Base-by-base conservation (phyloP, 495 filamentous ascomycete genomes). In the Articulospora tetracladia region DNA sequence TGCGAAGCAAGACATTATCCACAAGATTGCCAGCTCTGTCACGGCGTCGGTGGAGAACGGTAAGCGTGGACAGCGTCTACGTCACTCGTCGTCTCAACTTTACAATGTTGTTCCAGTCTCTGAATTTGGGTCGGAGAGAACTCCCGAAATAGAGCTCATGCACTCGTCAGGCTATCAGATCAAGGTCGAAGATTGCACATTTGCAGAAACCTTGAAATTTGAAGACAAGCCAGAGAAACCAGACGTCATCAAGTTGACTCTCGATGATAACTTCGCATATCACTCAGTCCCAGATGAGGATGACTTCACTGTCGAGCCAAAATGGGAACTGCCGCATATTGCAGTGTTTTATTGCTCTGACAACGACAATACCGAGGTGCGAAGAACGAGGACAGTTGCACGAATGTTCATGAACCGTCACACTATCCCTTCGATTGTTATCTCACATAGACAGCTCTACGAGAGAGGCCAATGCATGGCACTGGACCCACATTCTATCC, bases 91-190 rank as follows among this genome's bases (percentile, higher is more conserved):
- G 55, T 86, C 84, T 28, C 78, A 81, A 55, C 51, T 79, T 17
- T 92, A 86, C 71, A 90, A 88, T 72, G 84, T 92, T 61, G 83
- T 92, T 46, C 88, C 88, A 27, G 76, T 86, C 61, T 86, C 88
- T 0, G 86, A 84, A 0, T 91, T 89, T 69, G 87, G 87, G 13
- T 77, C 83, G 22, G 76, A 80, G 19, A 80, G 80, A 54, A 79
- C 77, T 61, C 86, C 87, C 1, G 89, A 92, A 65, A 82, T 92
- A 23, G 84, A 91, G 56, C 83, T 90, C 8, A 88, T 91, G 66
- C 84, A 90, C 60, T 82, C 79, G 23, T 83, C 78, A 24, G 79
- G 76, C 1, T 81, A 85, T 26, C 88, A 91, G 66, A 82, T 92
- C 61, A 83, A 85, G 58, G 86, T 92, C 22, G 87, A 92, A 59